Evolutionary conservation across 2,329 filamentous ascomycete species (phyloP), one percentile per base, ranked within the genome.

Genomic region (Trichoderma endophyticum): DNA sequence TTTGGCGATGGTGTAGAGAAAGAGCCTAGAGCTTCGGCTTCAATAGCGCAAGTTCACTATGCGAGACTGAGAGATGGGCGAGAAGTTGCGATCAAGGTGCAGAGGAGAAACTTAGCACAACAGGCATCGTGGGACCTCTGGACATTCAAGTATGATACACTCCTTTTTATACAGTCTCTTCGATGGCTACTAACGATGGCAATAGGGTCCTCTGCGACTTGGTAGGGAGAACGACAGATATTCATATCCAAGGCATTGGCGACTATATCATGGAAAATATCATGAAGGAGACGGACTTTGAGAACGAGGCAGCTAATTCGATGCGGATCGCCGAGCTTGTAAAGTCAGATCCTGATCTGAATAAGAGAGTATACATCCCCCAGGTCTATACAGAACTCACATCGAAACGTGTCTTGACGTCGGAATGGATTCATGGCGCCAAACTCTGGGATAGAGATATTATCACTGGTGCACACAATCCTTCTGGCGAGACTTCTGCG

Each of bases 151-250:
- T 71, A 54, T 12, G 7, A 1, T 2, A 2, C 21, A 11, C 12
- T 15, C 18, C 48, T 11, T 15, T 1, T 2, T 3, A 4, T 18
- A 5, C 1, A 2, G 3, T 6, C 1, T 34, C 3, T 9, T 43
- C 14, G 36, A 9, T 8, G 6, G 3, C 36, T 15, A 32, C 60
- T 60, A 74, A 75, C 51, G 92, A 11, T 54, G 8, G 30, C 7
- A 26, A 60, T 12, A 71, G 70, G 26, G 21, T 43, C 5, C 8
- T 71, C 2, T 43, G 36, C 3, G 70, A 68, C 34, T 15, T 66
- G 18, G 24, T 67, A 14, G 70, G 34, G 8, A 68, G 28, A 34
- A n/a, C 30, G 26, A 71, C 70, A 0, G 62, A 71, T 59, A 61
- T 71, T 4, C 63, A 54, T 11, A 60, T 71, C 6, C 61, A 71